These are phyloP conservation scores for Xeromyces bisporus DNA, from an alignment of 495 filamentous ascomycete genomes.

Conservation along the genomic window DNA sequence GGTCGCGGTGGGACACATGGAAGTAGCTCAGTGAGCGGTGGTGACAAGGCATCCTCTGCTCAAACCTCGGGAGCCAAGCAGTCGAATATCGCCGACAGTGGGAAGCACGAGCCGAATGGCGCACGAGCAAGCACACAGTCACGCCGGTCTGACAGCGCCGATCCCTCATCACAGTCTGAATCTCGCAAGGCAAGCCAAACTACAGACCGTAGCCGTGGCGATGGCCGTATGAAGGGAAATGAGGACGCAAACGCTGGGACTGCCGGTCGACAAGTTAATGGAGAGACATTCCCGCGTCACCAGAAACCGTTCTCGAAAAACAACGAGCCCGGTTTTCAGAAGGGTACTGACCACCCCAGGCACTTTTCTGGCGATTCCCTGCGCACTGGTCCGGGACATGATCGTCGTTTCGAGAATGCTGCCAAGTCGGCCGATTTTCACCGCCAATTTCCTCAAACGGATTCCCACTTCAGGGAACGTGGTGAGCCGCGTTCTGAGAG, in stretches of 20 bases:
- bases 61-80: conserved; percentile 19
- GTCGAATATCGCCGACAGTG: conserved; percentile 18
- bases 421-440: conserved; percentile 24
- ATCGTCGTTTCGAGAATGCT: conserved; percentile 23
- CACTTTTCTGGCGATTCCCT: conserved; percentile 22
- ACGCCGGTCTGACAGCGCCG: conserved; percentile 22
- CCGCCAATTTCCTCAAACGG: conserved; percentile 3
- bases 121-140: conserved; percentile 25
- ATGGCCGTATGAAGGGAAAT: conserved; percentile 10
- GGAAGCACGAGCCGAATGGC: conserved; percentile 20
- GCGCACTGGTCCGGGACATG: conserved; percentile 14
- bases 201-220: conserved; percentile 18
- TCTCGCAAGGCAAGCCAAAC: conserved; percentile 17
- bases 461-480: conserved; percentile 25
- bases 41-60: conserved; percentile 24
- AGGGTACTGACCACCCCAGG: conserved; percentile 13
- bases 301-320: conserved; percentile 21
- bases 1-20: conserved; percentile 35
- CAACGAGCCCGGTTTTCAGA: conserved; percentile 13
- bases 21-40: conserved; percentile 20
- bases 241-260: conserved; percentile 15
- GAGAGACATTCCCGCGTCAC: conserved; percentile 16
- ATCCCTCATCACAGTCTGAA: conserved; percentile 15
- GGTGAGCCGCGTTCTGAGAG: conserved; percentile 32
- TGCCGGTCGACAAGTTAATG: conserved; percentile 12